These are phyloP conservation scores for Acanthamoeba sp. DNA, from an alignment of 208 protist genomes.

Conservation along the genomic window DNA sequence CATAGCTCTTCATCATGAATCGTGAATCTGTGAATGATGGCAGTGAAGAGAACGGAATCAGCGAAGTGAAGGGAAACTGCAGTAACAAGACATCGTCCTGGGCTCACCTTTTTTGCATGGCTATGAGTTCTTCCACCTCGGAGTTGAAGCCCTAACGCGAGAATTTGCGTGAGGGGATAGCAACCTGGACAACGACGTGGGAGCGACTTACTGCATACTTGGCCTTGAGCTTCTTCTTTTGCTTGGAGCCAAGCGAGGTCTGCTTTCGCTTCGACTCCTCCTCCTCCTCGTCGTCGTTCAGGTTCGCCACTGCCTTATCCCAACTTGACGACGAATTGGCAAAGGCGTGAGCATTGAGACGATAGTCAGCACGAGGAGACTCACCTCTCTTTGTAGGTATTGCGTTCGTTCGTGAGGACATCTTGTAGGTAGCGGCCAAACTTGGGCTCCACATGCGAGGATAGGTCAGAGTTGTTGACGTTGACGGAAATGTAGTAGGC, in stretches of 20 bases:
- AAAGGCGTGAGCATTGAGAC: background rate
- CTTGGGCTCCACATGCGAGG: background rate
- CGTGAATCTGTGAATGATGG: background rate
- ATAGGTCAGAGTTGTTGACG: conserved; percentile 23
- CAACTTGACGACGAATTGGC: conserved; percentile 11
- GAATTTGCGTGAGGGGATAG: background rate
- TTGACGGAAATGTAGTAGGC: conserved; percentile 3
- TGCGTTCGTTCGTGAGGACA: background rate
- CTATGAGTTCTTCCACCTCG: conserved; percentile 34
- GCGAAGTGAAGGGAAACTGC: no score
- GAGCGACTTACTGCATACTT: conserved; percentile 10
- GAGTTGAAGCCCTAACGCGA: conserved; percentile 57
- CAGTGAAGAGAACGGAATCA: background rate
- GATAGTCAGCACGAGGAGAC: background rate
- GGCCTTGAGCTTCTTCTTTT: conserved; percentile 61
- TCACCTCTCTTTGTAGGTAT: conserved; percentile 66
- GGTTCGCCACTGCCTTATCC: background rate
- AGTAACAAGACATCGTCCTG: no score
- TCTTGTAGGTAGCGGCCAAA: conserved; percentile 56
- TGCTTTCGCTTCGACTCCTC: conserved; percentile 10
- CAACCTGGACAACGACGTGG: background rate
- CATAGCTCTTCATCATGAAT: conserved; percentile 48
- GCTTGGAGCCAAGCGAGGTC: conserved; percentile 13
- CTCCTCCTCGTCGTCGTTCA: conserved; percentile 24
- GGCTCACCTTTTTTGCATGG: conserved; percentile 13